Conservation (phyloP, 805 yeast species). For the Nakazawaea peltata region DNA sequence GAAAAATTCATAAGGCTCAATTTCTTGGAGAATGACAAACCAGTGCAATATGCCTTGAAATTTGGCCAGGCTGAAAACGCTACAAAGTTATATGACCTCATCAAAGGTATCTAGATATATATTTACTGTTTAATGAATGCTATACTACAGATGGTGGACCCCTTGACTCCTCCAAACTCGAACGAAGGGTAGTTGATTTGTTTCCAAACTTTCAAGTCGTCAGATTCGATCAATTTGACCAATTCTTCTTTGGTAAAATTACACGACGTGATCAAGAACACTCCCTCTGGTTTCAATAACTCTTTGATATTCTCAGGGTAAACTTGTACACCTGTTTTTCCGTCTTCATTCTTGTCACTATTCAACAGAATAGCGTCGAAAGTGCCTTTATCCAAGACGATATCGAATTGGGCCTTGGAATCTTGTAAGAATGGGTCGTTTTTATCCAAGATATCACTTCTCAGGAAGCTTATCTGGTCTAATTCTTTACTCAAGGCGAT, state of each 20-base stretch:
- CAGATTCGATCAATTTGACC: conserved; percentile 38
- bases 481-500: conserved; percentile 37
- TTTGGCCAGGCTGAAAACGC: conserved; percentile 58
- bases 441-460: conserved; percentile 58
- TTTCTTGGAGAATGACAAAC: conserved; percentile 52
- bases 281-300: conserved; percentile 46
- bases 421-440: conserved; percentile 24
- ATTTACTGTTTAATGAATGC: conserved; percentile 48
- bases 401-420: conserved; percentile 44
- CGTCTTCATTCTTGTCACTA: conserved; percentile 39
- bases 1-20: conserved; percentile 80
- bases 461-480: conserved; percentile 42
- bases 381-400: conserved; percentile 91
- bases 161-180: conserved; percentile 84
- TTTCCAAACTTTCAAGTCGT: conserved; percentile 50
- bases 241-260: conserved; percentile 86
- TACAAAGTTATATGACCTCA: conserved; percentile 44
- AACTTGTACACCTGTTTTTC: conserved; percentile 42
- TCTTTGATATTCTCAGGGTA: conserved; percentile 56
- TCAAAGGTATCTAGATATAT: conserved; percentile 29
- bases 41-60: conserved; percentile 78
- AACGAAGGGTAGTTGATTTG: conserved; percentile 71
- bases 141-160: conserved; percentile 81
- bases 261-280: conserved; percentile 81
- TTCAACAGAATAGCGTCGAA: conserved; percentile 93